Conservation (phyloP, 306 rosid species). For the Erythrophleum fordii region DNA sequence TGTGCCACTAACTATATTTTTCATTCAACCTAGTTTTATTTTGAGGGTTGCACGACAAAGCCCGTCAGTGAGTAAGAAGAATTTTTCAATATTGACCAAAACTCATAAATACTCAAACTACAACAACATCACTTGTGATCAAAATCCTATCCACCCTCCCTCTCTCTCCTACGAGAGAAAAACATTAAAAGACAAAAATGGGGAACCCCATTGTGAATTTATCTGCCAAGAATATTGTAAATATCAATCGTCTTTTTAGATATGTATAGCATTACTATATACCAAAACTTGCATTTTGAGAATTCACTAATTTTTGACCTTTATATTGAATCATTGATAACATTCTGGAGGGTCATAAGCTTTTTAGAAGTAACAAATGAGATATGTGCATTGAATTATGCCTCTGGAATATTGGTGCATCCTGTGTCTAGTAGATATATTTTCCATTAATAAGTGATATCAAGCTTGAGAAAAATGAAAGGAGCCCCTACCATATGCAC, state of each 20-base stretch:
- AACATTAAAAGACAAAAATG: neutral
- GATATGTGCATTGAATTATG: constrained; percentile 29
- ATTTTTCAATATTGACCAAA: too few relatives aligned
- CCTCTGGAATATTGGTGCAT: constrained; percentile 6
- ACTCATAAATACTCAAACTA: too few relatives aligned
- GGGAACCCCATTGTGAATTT: neutral
- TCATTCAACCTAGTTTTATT: too few relatives aligned
- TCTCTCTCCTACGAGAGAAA: too few relatives aligned
- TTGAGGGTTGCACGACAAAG: too few relatives aligned
- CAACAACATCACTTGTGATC: too few relatives aligned
- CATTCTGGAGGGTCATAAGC: neutral
- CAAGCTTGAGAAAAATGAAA: constrained; percentile 6
- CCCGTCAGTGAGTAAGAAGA: too few relatives aligned
- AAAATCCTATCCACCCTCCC: too few relatives aligned
- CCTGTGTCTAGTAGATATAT: constrained; percentile 26
- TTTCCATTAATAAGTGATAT: neutral
- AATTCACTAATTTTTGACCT: neutral
- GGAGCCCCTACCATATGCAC: too few relatives aligned
- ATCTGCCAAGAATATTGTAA: neutral
- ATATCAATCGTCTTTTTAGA: neutral
- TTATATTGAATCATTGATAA: neutral
- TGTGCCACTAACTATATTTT: too few relatives aligned
- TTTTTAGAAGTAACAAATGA: constrained; percentile 26
- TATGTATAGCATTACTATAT: neutral
- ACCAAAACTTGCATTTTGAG: neutral